Conservation (phyloP, 1,139 yeast genomes). For the Casaregolazyma lundiana region DNA sequence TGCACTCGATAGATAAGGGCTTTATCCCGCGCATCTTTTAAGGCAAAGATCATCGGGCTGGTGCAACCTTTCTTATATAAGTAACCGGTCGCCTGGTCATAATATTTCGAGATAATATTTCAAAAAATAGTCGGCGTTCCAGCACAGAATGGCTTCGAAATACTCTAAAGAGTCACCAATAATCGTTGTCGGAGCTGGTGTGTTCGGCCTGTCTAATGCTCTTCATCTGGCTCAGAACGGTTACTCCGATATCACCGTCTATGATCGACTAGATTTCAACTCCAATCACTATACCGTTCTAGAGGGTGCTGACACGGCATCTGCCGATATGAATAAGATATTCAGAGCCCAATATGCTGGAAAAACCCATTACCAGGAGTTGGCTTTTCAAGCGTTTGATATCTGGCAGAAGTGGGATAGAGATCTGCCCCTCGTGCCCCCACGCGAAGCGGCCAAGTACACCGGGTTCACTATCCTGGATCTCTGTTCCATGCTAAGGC, state of each 20-base stretch:
- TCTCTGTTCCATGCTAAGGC: slow-evolving; percentile 13
- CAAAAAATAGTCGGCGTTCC: too few species aligned
- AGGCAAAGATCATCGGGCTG: too few species aligned
- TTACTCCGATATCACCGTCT: slow-evolving; percentile 30
- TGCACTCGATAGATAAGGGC: too few species aligned
- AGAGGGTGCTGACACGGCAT: slow-evolving; percentile 31
- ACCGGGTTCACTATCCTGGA: slow-evolving; percentile 10
- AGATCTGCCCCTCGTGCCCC: slow-evolving; percentile 7
- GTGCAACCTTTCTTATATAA: too few species aligned
- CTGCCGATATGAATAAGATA: slow-evolving; percentile 41
- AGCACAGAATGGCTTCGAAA: not conserved
- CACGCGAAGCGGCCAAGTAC: slow-evolving; percentile 12
- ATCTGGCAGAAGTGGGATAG: slow-evolving; percentile 27
- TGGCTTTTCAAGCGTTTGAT: slow-evolving; percentile 37
- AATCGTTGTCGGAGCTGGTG: slow-evolving; percentile 42
- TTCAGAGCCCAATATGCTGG: slow-evolving; percentile 41
- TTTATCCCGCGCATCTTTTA: too few species aligned
- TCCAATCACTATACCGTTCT: slow-evolving; percentile 27
- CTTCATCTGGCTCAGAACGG: slow-evolving; percentile 29
- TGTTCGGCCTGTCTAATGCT: slow-evolving; percentile 44
- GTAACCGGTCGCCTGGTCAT: too few species aligned
- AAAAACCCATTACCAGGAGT: slow-evolving; percentile 34
- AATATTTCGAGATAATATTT: too few species aligned
- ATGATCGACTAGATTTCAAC: slow-evolving; percentile 37
- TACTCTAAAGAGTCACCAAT: slow-evolving; percentile 17